Evolutionary conservation across 164 flowering plant species (phyloP), one percentile per base, ranked within the genome.

Genomic region (Chimonanthus salicifolius): DNA sequence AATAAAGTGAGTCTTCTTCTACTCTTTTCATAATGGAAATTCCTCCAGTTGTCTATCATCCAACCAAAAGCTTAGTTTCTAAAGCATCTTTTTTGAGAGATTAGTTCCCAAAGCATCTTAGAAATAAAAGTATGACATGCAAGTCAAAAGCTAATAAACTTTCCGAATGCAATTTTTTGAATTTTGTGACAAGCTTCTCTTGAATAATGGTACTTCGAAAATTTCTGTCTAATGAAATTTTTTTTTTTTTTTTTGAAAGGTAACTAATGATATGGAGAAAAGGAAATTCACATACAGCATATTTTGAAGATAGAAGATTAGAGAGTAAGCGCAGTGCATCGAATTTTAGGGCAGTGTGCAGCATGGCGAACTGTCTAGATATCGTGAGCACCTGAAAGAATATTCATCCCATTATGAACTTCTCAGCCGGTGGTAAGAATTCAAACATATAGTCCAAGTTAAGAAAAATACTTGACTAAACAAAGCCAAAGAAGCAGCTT

Each of bases 321-420:
- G 87, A 80, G 7, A 95, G 92, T 43, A 93, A 78, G 74, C 87
- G 94, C 65, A 95, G 89, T 44, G 86, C 86, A 74, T 92, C 97
- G 84, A 95, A 95, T 75, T 95, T 95, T 67, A 89, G 77, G 33
- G 87, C 86, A 79, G 86, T 85, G 75, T 95, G 99, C 82, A 86
- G 75, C 75, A 89, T 62, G 62, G 90, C 94, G 82, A 95, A 95
- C 74, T 87, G 90, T 71, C 85, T 85, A 9, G 96, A 87, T 58
- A 88, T 75, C 62, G 77, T 47, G 21, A 78, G 84, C 77, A 91
- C 98, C 99, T 94, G 83, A 66, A 72, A 76, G 45, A 68, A 64
- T n/a, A 72, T 67, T 7, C 33, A 71, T 49, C 51, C 48, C 46
- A 33, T 33, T 33, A 16, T 54, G 11, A 54, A 54, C 15, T 54